Base-by-base conservation (phyloP, 768 basidiomycete genomes). In the Leccinum boreale region DNA sequence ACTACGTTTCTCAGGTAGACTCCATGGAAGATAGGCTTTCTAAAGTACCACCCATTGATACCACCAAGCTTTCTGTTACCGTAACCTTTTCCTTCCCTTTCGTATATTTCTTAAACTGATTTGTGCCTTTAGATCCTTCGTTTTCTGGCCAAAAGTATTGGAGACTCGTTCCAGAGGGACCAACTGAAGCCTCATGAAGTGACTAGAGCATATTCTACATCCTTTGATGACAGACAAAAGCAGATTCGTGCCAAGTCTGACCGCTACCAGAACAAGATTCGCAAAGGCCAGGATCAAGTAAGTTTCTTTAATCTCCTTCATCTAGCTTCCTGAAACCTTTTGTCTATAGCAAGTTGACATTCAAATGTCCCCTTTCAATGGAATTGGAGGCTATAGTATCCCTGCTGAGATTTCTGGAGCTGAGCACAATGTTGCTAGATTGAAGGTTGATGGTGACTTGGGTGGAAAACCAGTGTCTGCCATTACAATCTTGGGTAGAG, bases 401-500 rank as follows among this genome's bases (percentile, higher is more conserved):
- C 1, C 62, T 53, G 75, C 66, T 9, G 49, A 50, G 0, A 48
- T 73, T 33, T 26, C 53, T 1, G n/a, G 33, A 10, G 52, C 68
- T n/a, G 7, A 2, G 0, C 62, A 72, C 29, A 58, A 59, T 4
- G 23, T n/a, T 49, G 70, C 73, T 29, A 31, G 21, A 12, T 36
- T 79, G 3, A 26, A 45, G 14, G 59, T 67, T 26, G 55, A 56
- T 5, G 67, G 61, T 59, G 42, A 63, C 54, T 56, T 77, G 52
- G 55, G 68, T 70, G 64, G 75, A 57, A 69, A 73, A 67, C 39
- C 1, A 1, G 70, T 73, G 29, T 54, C 64, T 0, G 67, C 67
- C 7, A 74, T 89, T 23, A 78, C 71, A 23, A 77, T 85, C 9
- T 74, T 77, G 60, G 87, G 86, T 0, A 78, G 76, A 33, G 85